A percentile compares a stretch with the other conserved stretches of the same genome.
These are phyloP conservation scores for Jatropha podagrica DNA, from an alignment of 441 rosid genomes.

Conservation along the genomic window DNA sequence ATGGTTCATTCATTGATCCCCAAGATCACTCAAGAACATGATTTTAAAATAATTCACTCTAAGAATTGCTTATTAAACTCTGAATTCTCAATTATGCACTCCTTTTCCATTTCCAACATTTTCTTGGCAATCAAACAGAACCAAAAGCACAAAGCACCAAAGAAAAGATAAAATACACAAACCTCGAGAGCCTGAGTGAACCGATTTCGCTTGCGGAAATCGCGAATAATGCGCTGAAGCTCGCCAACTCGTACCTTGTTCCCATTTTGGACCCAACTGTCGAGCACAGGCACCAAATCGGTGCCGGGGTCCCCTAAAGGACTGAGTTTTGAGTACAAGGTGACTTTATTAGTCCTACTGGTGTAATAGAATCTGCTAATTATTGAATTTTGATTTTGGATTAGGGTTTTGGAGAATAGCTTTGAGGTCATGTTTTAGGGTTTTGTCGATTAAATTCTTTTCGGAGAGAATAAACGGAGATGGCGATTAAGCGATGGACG, in stretches of 20 bases:
- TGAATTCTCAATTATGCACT: background rate
- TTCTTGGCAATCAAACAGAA: conserved; percentile 21
- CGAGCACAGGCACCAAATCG: conserved; percentile 65
- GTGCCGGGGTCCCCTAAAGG: conserved; percentile 63
- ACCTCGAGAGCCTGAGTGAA: conserved; percentile 88
- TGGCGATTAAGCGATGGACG: no score
- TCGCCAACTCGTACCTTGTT: conserved; percentile 61
- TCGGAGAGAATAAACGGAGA: no score
- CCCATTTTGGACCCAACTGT: conserved; percentile 65
- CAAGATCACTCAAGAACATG: background rate
- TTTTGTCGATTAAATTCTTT: background rate
- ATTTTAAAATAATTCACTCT: background rate
- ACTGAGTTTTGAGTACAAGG: conserved; percentile 71
- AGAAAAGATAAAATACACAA: conserved; percentile 5
- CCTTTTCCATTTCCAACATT: background rate
- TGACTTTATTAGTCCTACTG: conserved; percentile 52
- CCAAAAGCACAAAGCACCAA: background rate
- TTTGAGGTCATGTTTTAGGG: conserved; percentile 30
- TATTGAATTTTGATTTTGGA: conserved; percentile 20
- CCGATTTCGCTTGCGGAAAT: conserved; percentile 73
- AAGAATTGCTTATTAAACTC: background rate
- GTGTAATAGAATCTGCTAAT: conserved; percentile 52
- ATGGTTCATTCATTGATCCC: background rate
- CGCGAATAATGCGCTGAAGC: conserved; percentile 75
- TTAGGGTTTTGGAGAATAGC: conserved; percentile 35